A percentile compares a stretch with the other conserved stretches of the same genome.
Conservation (phyloP, 371 early-diverging fungal species). For the Mortierella sp. region DNA sequence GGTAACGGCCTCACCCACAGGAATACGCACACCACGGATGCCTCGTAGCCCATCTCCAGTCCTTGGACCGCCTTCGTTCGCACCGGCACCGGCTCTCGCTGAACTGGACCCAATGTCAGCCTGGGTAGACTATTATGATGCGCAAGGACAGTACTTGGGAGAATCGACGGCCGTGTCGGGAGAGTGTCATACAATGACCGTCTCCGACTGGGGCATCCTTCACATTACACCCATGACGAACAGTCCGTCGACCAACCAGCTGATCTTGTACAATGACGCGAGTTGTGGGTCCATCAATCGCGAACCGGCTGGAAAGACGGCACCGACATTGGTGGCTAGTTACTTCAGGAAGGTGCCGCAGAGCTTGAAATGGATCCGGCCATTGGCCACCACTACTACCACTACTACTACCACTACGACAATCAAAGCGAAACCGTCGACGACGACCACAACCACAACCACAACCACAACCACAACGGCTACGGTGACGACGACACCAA, state of each 20-base stretch:
- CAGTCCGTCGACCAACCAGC: background rate
- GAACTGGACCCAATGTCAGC: too few relatives aligned
- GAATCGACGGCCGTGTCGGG: constrained; percentile 7
- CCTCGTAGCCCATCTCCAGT: too few relatives aligned
- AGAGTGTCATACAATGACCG: constrained; percentile 8
- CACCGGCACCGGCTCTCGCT: too few relatives aligned
- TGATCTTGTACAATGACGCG: constrained; percentile 15
- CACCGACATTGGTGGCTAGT: background rate
- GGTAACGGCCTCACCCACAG: too few relatives aligned
- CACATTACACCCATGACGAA: constrained; percentile 7
- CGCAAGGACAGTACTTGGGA: background rate
- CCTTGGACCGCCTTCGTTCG: too few relatives aligned
- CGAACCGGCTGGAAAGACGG: constrained; percentile 13
- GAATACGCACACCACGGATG: too few relatives aligned
- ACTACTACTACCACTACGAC: background rate
- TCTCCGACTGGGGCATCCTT: constrained; percentile 18
- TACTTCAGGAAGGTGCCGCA: constrained; percentile 14
- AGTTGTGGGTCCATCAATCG: constrained; percentile 9
- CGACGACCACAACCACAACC: background rate
- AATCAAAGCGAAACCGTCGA: background rate
- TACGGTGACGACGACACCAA: background rate
- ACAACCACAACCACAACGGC: background rate
- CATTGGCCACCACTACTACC: background rate
- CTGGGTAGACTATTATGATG: constrained; percentile 25
- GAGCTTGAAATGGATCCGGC: constrained; percentile 14